These are phyloP conservation scores for Barnettozyma vustinii DNA, from an alignment of 805 yeast species.

Conservation along the genomic window DNA sequence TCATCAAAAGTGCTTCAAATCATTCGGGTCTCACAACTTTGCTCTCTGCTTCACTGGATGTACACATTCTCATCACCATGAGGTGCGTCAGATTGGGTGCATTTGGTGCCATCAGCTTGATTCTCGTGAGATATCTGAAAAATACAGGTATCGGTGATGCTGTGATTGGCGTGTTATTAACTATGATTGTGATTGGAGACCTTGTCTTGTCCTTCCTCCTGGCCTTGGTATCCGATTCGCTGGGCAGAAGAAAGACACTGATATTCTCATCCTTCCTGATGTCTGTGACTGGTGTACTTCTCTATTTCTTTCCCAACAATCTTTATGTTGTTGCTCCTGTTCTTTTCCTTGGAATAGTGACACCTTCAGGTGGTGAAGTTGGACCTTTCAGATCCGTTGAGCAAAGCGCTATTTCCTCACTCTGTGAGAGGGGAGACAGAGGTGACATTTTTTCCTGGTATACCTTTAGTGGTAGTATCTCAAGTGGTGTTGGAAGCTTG, in stretches of 20 bases:
- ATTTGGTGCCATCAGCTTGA: constrained; percentile 32
- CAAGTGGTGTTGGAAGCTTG: constrained; percentile 43
- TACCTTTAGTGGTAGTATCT: constrained; percentile 41
- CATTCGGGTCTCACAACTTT: constrained; percentile 22
- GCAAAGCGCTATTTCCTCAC: constrained; percentile 45
- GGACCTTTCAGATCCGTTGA: constrained; percentile 58
- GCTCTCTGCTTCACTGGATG: constrained; percentile 24
- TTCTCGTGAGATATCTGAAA: constrained; percentile 41
- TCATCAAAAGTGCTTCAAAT: neutral
- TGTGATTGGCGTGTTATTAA: constrained; percentile 47
- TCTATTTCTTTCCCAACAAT: constrained; percentile 29
- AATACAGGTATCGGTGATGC: constrained; percentile 30
- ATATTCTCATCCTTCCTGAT: constrained; percentile 35
- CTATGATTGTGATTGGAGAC: constrained; percentile 47
- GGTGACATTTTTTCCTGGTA: constrained; percentile 58
- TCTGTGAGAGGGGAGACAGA: constrained; percentile 35
- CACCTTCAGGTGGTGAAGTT: constrained; percentile 55
- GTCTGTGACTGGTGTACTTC: constrained; percentile 38
- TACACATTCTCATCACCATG: constrained; percentile 26
- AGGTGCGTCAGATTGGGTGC: constrained; percentile 31
- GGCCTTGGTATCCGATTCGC: constrained; percentile 39
- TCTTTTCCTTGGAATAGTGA: constrained; percentile 45
- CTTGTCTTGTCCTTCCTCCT: constrained; percentile 41
- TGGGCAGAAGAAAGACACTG: constrained; percentile 41
- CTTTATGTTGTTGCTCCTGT: constrained; percentile 31